Evolutionary conservation across 2,329 filamentous ascomycete genomes (phyloP).

Genomic region (Diaporthe capsici): DNA sequence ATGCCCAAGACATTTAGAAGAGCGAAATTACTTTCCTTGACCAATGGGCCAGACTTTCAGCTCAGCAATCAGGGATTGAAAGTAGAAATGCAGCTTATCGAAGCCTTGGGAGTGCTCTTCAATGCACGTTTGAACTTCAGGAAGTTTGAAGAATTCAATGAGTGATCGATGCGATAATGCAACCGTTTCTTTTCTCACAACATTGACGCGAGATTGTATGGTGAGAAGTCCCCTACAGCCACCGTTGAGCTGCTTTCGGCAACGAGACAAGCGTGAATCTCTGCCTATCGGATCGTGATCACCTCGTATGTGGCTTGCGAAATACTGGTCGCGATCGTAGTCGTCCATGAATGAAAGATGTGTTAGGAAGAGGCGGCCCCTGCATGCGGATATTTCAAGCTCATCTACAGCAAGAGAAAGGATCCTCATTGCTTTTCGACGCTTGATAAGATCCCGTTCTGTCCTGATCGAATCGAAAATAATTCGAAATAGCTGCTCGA

Average conservation of each 20-base stretch:
- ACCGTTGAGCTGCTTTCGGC: neutral
- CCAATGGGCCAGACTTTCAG: neutral
- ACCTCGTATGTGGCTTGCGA: neutral
- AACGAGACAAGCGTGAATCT: neutral
- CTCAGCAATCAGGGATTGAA: neutral
- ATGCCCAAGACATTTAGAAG: too few species aligned
- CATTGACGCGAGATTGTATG: neutral
- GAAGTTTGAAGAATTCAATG: constrained; percentile 7
- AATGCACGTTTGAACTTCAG: neutral
- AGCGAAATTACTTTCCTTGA: neutral
- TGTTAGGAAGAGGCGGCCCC: accelerated
- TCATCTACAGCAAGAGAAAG: constrained; percentile 21
- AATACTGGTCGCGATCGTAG: constrained; percentile 7
- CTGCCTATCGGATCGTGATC: neutral
- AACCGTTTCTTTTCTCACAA: neutral
- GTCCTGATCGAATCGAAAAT: constrained; percentile 34
- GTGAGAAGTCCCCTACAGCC: constrained; percentile 13
- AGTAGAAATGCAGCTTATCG: neutral
- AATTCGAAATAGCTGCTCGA: constrained; percentile 37
- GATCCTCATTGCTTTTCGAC: constrained; percentile 2
- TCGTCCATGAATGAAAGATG: constrained; percentile 25
- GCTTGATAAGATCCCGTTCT: neutral
- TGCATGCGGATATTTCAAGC: accelerated
- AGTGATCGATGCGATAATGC: constrained; percentile 17
- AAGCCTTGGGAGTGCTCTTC: constrained; percentile 9